Percentiles rank a stretch among this genome's conserved stretches.
Evolutionary conservation across 345 rosid genomes (phyloP).

Genomic region (Eucalyptus virginea): DNA sequence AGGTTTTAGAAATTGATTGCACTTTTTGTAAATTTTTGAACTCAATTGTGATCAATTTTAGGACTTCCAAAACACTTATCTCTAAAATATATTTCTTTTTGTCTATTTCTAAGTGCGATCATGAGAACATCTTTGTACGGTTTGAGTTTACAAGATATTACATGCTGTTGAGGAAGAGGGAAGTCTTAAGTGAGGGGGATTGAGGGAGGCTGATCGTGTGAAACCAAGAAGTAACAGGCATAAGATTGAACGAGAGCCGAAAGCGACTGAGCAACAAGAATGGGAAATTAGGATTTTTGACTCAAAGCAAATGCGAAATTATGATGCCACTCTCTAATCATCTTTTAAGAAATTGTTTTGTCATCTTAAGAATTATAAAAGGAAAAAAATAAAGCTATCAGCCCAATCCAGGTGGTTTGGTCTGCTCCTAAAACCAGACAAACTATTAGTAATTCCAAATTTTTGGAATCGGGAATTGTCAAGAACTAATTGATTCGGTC

Average conservation of each 20-base stretch:
- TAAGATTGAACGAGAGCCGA: neutral
- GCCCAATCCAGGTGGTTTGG: too few relatives aligned
- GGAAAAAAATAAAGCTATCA: neutral
- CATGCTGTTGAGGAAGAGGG: neutral
- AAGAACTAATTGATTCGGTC: rapidly evolving
- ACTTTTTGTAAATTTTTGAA: too few relatives aligned
- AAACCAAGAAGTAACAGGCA: neutral
- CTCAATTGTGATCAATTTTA: too few relatives aligned
- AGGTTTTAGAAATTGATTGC: rapidly evolving
- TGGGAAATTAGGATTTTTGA: neutral
- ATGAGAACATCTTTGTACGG: neutral
- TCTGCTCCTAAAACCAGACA: neutral
- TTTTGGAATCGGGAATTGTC: too few relatives aligned
- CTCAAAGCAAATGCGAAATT: neutral
- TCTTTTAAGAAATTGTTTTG: neutral
- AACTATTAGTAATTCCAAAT: too few relatives aligned
- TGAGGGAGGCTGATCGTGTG: neutral
- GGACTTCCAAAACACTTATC: neutral
- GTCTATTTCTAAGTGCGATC: neutral
- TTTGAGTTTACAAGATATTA: neutral
- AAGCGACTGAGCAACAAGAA: neutral
- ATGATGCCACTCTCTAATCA: neutral
- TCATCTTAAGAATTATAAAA: neutral
- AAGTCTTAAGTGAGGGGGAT: neutral
- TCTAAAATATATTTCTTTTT: neutral